Evolutionary conservation across 2,329 filamentous ascomycete genomes (phyloP), one percentile per base, ranked within the genome.

Genomic region (Talaromyces sp.): DNA sequence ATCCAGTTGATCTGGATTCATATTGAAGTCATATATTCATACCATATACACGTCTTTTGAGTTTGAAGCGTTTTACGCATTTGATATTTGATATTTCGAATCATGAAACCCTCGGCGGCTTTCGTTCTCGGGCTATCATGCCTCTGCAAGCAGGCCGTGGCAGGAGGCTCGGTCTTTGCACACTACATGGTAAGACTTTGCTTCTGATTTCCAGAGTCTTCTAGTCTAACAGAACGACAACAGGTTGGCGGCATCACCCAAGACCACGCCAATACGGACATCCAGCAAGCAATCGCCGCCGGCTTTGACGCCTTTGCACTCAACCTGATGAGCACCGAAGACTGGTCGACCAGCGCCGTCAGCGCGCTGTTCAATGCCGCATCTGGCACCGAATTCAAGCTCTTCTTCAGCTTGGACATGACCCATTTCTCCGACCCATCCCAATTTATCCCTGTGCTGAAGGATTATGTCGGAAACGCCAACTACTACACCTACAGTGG

Each of bases 391-490:
- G 66, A 64, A 41, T 75, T 75, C 61, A 65, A 67, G 8, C 67
- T 75, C 26, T 75, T 74, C 65, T 75, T 75, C 62, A 72, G 69
- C n/a, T 74, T 75, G 55, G 72, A 75, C 56, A 70, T 72, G 63
- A 66, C 61, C 9, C 55, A 58, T 29, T 61, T 69, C 62, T 65
- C 57, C 11, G 60, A 67, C 27, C 69, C 71, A 4, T 57, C 62
- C 8, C 56, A 70, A 3, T 73, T 72, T 59, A 62, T 68, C 1
- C 60, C 65, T 9, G 66, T 71, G 43, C 63, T 74, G 24, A 54
- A 66, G 4, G 43, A 63, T 0, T 72, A 72, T 27, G 63, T 63
- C 7, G 54, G 29, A 4, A 58, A 67, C 35, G 29, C 62, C 0
- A 69, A 69, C 2, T 74, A 74, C 58, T 72, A 68, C 59, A 62